Evolutionary conservation across 148 eudicot species (phyloP).

Genomic region (Fagopyrum esculentum): DNA sequence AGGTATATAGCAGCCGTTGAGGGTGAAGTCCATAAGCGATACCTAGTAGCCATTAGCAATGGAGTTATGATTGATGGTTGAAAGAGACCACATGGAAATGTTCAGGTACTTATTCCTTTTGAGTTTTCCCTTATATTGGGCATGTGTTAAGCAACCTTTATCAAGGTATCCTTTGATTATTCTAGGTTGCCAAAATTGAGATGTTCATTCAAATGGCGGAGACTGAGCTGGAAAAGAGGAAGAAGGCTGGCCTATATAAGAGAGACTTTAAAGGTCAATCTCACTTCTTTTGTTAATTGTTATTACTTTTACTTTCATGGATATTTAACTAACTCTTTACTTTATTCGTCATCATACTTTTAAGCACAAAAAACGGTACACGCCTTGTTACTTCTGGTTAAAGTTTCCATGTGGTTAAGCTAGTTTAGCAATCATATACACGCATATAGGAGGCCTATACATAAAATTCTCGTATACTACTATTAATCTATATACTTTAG

Average conservation of each 20-base stretch:
- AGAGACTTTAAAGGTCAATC: slow-evolving; percentile 77
- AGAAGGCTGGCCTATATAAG: slow-evolving; percentile 47
- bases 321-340: not conserved
- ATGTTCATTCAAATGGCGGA: slow-evolving; percentile 99
- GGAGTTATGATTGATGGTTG: slow-evolving; percentile 80
- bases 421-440: no score
- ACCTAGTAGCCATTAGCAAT: slow-evolving; percentile 57
- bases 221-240: slow-evolving; percentile 75
- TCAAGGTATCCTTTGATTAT: not conserved
- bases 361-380: no score
- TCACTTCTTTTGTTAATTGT: slow-evolving; percentile 80
- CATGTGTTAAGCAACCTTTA: not conserved
- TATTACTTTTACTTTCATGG: not conserved
- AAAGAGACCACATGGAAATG: slow-evolving; percentile 97
- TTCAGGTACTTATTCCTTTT: slow-evolving; percentile 40
- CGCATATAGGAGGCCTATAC: no score
- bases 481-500: no score
- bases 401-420: no score
- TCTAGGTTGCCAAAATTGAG: slow-evolving; percentile 91
- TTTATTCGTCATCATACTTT: no score
- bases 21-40: slow-evolving; percentile 61
- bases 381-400: no score
- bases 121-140: not conserved
- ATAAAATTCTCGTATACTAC: no score
- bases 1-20: slow-evolving; percentile 86